A percentile compares a stretch with the other conserved stretches of the same genome.
Evolutionary conservation across 2,329 filamentous ascomycete species (phyloP).

Genomic region (Chrysoporthe puriensis): DNA sequence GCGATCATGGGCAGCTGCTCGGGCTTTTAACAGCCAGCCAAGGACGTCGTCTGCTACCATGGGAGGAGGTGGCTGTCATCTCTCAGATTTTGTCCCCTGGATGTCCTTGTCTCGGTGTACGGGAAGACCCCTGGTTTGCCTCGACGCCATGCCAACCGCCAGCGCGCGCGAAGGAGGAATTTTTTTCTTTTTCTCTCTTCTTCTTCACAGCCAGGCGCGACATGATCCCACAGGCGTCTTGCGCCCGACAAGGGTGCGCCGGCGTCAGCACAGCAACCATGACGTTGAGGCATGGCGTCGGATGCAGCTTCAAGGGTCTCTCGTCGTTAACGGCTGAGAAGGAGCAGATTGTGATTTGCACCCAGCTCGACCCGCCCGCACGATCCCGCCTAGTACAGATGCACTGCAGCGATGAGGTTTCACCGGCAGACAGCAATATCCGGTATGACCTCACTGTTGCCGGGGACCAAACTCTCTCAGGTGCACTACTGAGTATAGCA

Average conservation of each 20-base stretch:
- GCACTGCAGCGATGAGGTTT: background rate
- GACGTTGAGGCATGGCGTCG: background rate
- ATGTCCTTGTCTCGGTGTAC: background rate
- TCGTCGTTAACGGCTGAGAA: background rate
- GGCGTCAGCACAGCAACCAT: conserved; percentile 2
- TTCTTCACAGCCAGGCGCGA: background rate
- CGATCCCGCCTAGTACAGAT: background rate
- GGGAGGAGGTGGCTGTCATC: background rate
- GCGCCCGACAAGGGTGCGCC: background rate
- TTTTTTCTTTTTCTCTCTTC: background rate
- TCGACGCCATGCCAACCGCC: background rate
- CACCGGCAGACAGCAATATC: background rate
- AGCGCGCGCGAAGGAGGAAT: background rate
- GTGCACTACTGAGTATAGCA: too few species aligned
- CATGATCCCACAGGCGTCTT: background rate
- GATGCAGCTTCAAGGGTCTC: background rate
- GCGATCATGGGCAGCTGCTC: background rate
- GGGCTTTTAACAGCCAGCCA: background rate
- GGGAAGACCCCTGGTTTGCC: background rate
- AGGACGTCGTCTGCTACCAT: background rate
- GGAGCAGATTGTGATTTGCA: conserved; percentile 13
- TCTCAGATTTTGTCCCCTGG: background rate
- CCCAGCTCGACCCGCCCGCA: conserved; percentile 9
- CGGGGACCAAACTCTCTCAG: background rate
- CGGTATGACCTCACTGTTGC: background rate